Conservation (phyloP, 768 basidiomycete genomes). For the Ramaria rubella region DNA sequence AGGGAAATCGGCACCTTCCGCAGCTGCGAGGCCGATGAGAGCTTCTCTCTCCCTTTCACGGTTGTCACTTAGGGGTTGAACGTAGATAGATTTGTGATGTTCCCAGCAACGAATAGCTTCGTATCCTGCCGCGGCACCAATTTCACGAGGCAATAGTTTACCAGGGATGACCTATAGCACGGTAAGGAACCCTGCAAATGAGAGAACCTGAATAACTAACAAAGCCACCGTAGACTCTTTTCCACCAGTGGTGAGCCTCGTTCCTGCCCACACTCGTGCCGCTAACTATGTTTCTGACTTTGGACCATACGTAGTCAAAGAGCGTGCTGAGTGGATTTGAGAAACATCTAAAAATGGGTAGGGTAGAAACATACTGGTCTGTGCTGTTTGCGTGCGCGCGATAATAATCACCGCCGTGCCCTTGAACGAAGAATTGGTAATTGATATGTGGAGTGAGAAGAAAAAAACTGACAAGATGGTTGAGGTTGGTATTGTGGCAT, state of each 20-base stretch:
- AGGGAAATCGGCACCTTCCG: constrained; percentile 47
- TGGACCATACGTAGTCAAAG: constrained; percentile 32
- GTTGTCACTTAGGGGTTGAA: constrained; percentile 46
- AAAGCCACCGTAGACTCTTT: constrained; percentile 55
- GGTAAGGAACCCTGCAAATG: background rate
- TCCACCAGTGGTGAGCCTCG: constrained; percentile 62
- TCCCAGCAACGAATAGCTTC: constrained; percentile 69
- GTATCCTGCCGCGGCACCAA: constrained; percentile 74
- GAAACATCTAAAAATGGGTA: background rate
- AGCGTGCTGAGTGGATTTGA: constrained; percentile 22
- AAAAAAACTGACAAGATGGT: constrained; percentile 14
- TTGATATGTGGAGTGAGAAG: background rate
- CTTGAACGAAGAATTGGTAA: background rate
- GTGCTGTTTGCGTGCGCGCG: constrained; percentile 14
- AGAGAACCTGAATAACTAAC: constrained; percentile 29
- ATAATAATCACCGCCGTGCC: constrained; percentile 10
- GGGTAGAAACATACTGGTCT: constrained; percentile 15
- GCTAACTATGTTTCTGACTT: constrained; percentile 15
- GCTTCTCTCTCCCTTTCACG: constrained; percentile 58
- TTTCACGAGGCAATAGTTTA: constrained; percentile 48
- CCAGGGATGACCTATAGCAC: constrained; percentile 41
- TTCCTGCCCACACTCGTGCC: constrained; percentile 36
- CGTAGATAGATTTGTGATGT: constrained; percentile 46
- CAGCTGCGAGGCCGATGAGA: constrained; percentile 60
- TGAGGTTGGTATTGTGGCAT: constrained; percentile 18